phyloP scores from a whole-genome alignment of 768 basidiomycete genomes.

The Lentinus tigrinus region DNA sequence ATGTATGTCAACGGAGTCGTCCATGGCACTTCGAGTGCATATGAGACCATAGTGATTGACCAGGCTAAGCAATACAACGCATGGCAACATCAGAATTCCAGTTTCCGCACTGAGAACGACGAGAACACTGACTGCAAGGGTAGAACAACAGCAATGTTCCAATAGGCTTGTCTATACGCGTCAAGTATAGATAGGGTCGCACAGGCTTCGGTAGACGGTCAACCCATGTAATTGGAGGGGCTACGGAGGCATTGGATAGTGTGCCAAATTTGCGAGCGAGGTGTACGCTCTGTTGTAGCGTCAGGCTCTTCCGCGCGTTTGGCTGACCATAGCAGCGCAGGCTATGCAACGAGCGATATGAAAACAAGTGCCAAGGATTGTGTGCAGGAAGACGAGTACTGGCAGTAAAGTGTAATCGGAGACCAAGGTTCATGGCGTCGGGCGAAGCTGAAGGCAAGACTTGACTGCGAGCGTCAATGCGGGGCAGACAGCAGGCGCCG shows the following conservation, averaged over 20 bases:
- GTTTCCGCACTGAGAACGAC: background rate
- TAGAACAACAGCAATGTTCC: constrained; percentile 90
- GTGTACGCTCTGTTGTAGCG: background rate
- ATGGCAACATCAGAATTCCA: background rate
- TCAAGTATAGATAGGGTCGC: constrained; percentile 82
- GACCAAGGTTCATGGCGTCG: constrained; percentile 11
- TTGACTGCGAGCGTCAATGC: background rate
- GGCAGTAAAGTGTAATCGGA: background rate
- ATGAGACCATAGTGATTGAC: constrained; percentile 97
- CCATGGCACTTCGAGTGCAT: constrained; percentile 66
- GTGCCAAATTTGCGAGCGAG: constrained; percentile 11
- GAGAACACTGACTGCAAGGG: constrained; percentile 75
- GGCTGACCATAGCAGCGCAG: constrained; percentile 1
- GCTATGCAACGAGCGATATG: background rate
- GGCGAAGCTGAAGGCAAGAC: background rate
- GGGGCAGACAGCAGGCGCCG: too few relatives aligned
- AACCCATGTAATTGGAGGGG: constrained; percentile 53
- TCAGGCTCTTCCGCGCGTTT: background rate
- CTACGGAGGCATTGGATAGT: constrained; percentile 8
- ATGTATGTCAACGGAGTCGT: constrained; percentile 74
- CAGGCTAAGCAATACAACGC: constrained; percentile 60
- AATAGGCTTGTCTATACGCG: constrained; percentile 94
- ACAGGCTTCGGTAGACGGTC: constrained; percentile 57
- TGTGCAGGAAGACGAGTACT: background rate
- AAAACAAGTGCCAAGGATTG: background rate